Conservation (phyloP, 306 rosid genomes). For the Ziziphus jujuba region DNA sequence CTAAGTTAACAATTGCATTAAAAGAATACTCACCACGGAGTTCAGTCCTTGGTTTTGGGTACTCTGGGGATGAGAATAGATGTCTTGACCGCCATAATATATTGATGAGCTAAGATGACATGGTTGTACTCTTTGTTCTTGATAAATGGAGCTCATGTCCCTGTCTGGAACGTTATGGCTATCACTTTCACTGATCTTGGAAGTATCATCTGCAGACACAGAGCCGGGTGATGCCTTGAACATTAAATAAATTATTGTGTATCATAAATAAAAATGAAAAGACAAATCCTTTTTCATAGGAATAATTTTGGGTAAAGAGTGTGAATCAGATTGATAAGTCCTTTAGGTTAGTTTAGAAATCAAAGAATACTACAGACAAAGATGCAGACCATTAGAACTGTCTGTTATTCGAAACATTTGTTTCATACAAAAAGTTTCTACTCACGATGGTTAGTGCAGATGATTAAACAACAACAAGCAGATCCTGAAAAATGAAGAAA, state of each 20-base stretch:
- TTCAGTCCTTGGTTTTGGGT: constrained; percentile 33
- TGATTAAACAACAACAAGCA: not conserved
- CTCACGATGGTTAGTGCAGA: not conserved
- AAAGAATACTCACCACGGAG: constrained; percentile 43
- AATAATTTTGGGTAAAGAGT: no score
- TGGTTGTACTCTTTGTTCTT: constrained; percentile 75
- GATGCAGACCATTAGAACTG: no score
- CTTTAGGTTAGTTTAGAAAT: not conserved
- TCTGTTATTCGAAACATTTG: not conserved
- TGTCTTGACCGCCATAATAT: constrained; percentile 90
- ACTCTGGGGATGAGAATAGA: constrained; percentile 55
- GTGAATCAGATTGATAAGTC: not conserved
- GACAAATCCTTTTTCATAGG: not conserved
- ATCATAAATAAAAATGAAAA: not conserved
- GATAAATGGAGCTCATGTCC: constrained; percentile 56
- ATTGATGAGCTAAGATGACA: constrained; percentile 91
- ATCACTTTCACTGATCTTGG: constrained; percentile 38
- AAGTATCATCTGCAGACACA: constrained; percentile 41
- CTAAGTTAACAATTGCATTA: not conserved
- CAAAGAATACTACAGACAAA: no score
- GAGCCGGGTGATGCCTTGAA: not conserved
- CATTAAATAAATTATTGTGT: not conserved
- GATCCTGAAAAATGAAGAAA: not conserved
- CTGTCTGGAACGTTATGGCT: constrained; percentile 34
- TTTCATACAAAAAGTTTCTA: not conserved